Evolutionary conservation across 345 rosid species (phyloP).

Genomic region (Linum tenue): DNA sequence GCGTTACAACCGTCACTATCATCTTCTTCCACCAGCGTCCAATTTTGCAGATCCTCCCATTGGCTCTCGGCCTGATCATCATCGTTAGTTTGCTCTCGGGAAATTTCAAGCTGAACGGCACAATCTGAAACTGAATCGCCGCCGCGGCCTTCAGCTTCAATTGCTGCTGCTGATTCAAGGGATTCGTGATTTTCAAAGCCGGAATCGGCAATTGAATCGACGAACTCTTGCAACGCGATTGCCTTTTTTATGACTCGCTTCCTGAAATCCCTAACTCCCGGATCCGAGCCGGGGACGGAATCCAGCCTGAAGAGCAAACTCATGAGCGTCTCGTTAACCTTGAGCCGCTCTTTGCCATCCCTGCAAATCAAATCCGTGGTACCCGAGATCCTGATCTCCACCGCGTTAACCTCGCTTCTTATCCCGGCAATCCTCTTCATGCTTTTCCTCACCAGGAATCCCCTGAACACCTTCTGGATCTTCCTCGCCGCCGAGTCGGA

Average conservation of each 20-base stretch:
- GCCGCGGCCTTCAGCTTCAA: neutral
- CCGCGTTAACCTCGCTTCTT: conserved; percentile 32
- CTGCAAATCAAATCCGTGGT: conserved; percentile 24
- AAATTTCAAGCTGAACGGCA: conserved; percentile 18
- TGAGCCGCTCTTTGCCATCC: conserved; percentile 37
- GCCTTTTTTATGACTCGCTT: conserved; percentile 4
- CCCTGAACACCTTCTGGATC: conserved; percentile 15
- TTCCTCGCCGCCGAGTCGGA: conserved; percentile 32
- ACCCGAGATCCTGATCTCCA: conserved; percentile 37
- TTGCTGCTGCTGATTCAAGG: neutral
- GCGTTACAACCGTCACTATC: neutral
- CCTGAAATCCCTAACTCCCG: conserved; percentile 47
- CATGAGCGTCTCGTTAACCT: conserved; percentile 50
- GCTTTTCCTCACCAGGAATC: conserved; percentile 46
- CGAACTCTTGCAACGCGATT: no score
- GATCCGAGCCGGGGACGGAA: conserved; percentile 43
- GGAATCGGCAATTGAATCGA: conserved; percentile 10
- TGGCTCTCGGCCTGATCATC: conserved; percentile 5
- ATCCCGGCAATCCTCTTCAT: conserved; percentile 35
- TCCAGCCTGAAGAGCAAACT: conserved; percentile 44
- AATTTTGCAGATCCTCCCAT: neutral
- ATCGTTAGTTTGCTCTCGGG: neutral
- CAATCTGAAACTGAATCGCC: conserved; percentile 7
- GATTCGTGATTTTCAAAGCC: neutral
- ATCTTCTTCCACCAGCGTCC: neutral